Evolutionary conservation across 192 early-diverging fungal species (phyloP), one percentile per base, ranked within the genome.

Genomic region (Coemansia sp.): DNA sequence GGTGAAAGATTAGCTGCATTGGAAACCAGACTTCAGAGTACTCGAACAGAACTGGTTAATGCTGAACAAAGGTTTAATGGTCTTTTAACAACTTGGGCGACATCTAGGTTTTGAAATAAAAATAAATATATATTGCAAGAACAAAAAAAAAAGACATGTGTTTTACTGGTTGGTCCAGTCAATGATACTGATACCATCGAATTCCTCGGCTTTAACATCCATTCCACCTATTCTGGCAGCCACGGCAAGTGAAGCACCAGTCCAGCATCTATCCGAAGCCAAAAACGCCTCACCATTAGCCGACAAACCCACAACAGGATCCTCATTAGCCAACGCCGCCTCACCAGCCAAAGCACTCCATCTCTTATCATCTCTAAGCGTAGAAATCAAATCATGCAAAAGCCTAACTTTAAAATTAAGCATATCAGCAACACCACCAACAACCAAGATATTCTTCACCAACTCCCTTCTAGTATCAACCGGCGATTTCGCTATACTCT

Each of bases 221-320:
- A 86, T 74, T 9, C 89, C 90, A 1, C 87, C 89, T 34, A 91
- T 86, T 67, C 91, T 92, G 2, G 94, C 75, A 2, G 91, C 87
- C 8, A 91, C 93, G 5, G 90, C 86, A 48, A 96, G 72, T 28
- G 94, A 94, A 75, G 85, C 88, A 15, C 95, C 95, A 66, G 94
- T 87, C 95, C 95, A 96, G 8, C 86, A 75, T 1, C 91, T 82
- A n/a, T 88, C 84, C 61, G 92, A 90, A 14, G 84, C 73, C 59
- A 78, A 77, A 78, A 94, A 95, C 2, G 92, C 85, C 28, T 85
- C 75, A 0, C 87, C 88, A 43, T 76, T 75, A 34, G 83, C 78
- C 18, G 57, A 18, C 22, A 37, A 64, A 73, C 45, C 28, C 58
- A 22, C 28, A 48, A 22, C 67, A 14, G 20, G 4, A 5, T 8